Evolutionary conservation across 441 rosid genomes (phyloP).

Genomic region (Pelargonium cotyledonis): DNA sequence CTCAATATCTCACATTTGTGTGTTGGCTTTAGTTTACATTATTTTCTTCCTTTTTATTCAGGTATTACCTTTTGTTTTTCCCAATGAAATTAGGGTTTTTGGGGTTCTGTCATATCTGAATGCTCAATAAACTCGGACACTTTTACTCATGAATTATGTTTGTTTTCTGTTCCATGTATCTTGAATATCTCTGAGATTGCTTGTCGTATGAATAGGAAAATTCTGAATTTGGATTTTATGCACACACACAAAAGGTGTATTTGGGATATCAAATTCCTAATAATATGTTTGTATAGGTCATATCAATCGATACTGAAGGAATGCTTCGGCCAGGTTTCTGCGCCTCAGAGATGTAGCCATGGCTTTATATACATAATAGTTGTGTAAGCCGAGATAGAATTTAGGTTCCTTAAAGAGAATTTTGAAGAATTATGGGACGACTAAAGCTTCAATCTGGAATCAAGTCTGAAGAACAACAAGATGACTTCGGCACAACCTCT

Average conservation of each 20-base stretch:
- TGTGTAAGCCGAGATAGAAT: not conserved
- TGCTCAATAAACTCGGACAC: not conserved
- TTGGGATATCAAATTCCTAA: slow-evolving; percentile 1
- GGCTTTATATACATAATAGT: not conserved
- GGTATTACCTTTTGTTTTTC: not conserved
- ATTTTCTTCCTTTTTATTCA: not conserved
- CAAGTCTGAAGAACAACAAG: too few relatives aligned
- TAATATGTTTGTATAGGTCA: not conserved
- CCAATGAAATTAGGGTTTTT: not conserved
- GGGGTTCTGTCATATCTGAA: not conserved
- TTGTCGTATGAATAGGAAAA: not conserved
- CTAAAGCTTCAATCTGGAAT: too few relatives aligned
- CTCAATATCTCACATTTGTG: not conserved
- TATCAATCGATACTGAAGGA: not conserved
- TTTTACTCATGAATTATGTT: not conserved
- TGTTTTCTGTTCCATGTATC: not conserved
- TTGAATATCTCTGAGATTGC: slow-evolving; percentile 1
- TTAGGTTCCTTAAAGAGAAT: not conserved
- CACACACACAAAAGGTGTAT: not conserved
- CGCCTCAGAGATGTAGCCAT: not conserved
- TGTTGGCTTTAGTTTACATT: not conserved
- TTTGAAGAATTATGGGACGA: too few relatives aligned
- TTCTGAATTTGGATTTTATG: not conserved
- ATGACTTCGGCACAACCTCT: too few relatives aligned
- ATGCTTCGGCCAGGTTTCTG: slow-evolving; percentile 1